phyloP scores from a whole-genome alignment of 345 rosid species.

The Zanthoxylum bungeanum region DNA sequence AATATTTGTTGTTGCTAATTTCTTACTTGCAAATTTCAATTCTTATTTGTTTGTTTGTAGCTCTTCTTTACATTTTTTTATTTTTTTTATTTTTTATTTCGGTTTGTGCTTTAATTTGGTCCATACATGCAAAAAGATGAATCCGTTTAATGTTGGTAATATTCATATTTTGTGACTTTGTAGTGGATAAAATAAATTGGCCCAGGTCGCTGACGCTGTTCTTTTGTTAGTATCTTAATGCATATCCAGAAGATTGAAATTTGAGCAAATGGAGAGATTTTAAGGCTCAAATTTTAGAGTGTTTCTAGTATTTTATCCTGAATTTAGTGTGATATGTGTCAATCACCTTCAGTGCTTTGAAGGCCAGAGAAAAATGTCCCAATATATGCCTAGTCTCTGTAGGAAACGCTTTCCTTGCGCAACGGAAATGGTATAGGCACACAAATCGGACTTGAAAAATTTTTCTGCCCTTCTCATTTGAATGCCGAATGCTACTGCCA shows the following conservation, averaged over 20 bases:
- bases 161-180: neutral
- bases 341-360: neutral
- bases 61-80: neutral
- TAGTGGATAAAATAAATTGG: neutral
- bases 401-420: too few species aligned
- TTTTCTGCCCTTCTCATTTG: too few species aligned
- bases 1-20: neutral
- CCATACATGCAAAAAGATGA: neutral
- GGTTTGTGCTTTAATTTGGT: neutral
- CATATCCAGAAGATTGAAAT: neutral
- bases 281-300: constrained; percentile 1
- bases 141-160: neutral
- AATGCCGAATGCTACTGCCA: too few species aligned
- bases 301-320: neutral
- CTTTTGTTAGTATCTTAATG: neutral
- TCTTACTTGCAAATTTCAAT: neutral
- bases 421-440: too few species aligned
- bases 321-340: neutral
- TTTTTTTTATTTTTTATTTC: too few species aligned
- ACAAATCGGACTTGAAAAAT: too few species aligned
- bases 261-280: neutral
- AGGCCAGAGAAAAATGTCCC: too few species aligned
- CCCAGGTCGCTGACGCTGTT: neutral
- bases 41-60: neutral
- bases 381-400: too few species aligned